phyloP scores from a whole-genome alignment of 1,284 basidiomycete species.

The Vanrija sp. region DNA sequence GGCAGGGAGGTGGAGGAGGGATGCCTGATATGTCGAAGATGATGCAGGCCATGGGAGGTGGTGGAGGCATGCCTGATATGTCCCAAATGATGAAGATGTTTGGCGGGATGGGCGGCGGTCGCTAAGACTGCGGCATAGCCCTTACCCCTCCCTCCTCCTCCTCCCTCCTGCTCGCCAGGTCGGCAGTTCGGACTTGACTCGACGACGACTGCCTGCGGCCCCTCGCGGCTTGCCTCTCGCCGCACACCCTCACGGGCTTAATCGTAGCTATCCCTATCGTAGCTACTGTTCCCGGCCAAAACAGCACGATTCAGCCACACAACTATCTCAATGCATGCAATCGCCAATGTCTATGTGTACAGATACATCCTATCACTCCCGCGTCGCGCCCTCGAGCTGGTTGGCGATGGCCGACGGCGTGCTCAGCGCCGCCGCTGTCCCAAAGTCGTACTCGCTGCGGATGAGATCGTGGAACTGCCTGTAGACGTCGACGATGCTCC shows the following conservation, averaged over 20 bases:
- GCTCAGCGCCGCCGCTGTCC: slow-evolving; percentile 44
- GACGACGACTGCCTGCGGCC: neutral
- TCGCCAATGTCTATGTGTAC: neutral
- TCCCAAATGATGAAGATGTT: slow-evolving; percentile 52
- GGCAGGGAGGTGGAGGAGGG: slow-evolving; percentile 53
- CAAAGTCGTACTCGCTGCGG: slow-evolving; percentile 51
- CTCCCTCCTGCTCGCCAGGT: neutral
- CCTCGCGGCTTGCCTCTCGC: neutral
- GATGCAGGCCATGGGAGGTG: slow-evolving; percentile 1
- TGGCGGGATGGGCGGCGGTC: slow-evolving; percentile 29
- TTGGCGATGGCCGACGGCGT: slow-evolving; percentile 41
- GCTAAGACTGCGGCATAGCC: neutral
- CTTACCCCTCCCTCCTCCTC: neutral
- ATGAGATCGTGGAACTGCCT: slow-evolving; percentile 60
- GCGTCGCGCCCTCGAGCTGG: slow-evolving; percentile 5
- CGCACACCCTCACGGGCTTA: neutral
- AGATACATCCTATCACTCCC: neutral
- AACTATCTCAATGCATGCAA: neutral
- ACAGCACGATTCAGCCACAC: neutral
- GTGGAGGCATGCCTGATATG: slow-evolving; percentile 48
- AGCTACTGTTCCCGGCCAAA: too few relatives aligned
- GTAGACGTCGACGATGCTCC: slow-evolving; percentile 70
- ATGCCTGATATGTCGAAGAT: slow-evolving; percentile 14
- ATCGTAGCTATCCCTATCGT: neutral
- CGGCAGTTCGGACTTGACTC: neutral